These are phyloP conservation scores for Eutrema salsugineum DNA, from an alignment of 441 rosid genomes.

Conservation along the genomic window DNA sequence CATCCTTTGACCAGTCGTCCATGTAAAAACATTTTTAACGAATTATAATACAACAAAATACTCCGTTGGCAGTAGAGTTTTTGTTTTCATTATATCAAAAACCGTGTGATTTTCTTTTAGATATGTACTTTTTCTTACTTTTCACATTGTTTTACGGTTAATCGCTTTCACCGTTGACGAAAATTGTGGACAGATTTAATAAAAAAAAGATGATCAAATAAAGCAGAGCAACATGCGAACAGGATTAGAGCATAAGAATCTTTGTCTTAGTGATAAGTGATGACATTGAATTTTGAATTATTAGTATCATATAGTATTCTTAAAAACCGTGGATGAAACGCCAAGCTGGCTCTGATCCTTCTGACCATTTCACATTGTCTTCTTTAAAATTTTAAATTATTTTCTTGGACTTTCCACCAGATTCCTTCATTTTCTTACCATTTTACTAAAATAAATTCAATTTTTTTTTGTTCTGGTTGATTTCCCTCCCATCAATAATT, in stretches of 20 bases:
- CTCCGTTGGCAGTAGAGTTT: slow-evolving; percentile 20
- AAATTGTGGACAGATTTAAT: background rate
- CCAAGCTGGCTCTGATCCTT: slow-evolving; percentile 32
- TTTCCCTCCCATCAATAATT: background rate
- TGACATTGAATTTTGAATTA: slow-evolving; percentile 4
- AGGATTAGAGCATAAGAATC: slow-evolving; percentile 51
- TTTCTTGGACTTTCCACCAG: slow-evolving; percentile 19
- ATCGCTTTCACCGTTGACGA: slow-evolving; percentile 24
- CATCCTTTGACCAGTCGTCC: slow-evolving; percentile 26
- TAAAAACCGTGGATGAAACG: slow-evolving; percentile 25
- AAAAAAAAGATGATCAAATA: background rate
- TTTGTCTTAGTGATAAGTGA: slow-evolving; percentile 43
- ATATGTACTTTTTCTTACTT: background rate
- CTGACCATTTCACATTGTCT: slow-evolving; percentile 33
- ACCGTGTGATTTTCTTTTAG: background rate
- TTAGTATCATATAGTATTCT: background rate
- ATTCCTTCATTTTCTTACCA: slow-evolving; percentile 11
- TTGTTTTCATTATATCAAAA: slow-evolving; percentile 24
- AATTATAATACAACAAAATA: background rate
- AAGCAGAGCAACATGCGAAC: slow-evolving; percentile 27
- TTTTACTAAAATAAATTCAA: background rate
- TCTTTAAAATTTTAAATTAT: background rate
- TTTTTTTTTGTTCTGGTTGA: background rate
- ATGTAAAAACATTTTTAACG: background rate
- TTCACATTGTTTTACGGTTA: slow-evolving; percentile 5